Base-by-base conservation (phyloP, 495 filamentous ascomycete genomes). In the Hypoxylon fragiforme region DNA sequence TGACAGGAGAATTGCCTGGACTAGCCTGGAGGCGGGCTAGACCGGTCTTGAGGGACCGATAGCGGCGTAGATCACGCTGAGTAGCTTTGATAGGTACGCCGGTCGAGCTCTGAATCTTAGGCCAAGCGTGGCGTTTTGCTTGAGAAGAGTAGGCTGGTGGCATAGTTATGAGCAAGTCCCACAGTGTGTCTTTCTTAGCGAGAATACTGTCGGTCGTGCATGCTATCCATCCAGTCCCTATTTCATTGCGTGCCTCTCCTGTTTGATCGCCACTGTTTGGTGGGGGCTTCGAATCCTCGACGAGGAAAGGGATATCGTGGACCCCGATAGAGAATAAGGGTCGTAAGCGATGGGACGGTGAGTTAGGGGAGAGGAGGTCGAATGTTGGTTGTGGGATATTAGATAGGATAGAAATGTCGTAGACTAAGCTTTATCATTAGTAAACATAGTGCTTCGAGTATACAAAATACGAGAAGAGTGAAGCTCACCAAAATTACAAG, bases 181-280 rank as follows among this genome's bases (percentile, higher is more conserved):
- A 98, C 14, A 97, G 85, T 13, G 85, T 77, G 20, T 82, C 77
- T 69, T 97, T 98, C 70, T 88, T 87, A 49, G 81, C 82, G 28
- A 98, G 78, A 44, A 98, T 88, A 62, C 85, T 91, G 68, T 98
- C 94, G 16, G 94, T 97, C 22, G 92, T 94, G 68, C 92, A 97
- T 1, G 94, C 94, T 37, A 96, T 82, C 92, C 91, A 97, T 9
- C 89, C 85, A 1, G 81, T 76, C 8, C 81, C 79, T 16, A 71
- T 66, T 28, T 85, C 85, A 5, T 16, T 37, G 9, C 77, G 71
- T 13, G 54, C 37, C 38, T 42, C 31, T 22, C 68, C 63, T 1
- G 54, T 24, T 7, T 51, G 11, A 8, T 64, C 51, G 44, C 49
- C 44, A 42, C 16, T 48, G 28, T 48, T 58, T 42, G 72, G 75